A percentile compares a stretch with the other conserved stretches of the same genome.
phyloP scores from a whole-genome alignment of 192 early-diverging fungal genomes.

The Phycomyces blakesleeanus region DNA sequence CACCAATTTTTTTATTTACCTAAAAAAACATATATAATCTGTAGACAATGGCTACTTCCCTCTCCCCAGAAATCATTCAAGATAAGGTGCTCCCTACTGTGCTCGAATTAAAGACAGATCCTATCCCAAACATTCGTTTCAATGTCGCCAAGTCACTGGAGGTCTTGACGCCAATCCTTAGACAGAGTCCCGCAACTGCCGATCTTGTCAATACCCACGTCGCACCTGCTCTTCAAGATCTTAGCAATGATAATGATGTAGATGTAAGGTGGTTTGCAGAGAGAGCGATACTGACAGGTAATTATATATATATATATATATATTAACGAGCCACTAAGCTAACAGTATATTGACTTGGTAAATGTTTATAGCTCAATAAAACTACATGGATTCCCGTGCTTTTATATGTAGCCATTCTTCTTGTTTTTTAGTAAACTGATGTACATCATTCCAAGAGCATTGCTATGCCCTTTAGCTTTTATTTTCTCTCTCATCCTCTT shows the following conservation, averaged over 20 bases:
- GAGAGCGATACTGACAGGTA: constrained; percentile 60
- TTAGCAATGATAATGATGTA: constrained; percentile 84
- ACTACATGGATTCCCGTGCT: too few species aligned
- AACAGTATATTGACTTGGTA: too few species aligned
- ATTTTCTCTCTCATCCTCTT: too few species aligned
- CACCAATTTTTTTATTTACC: constrained; percentile 11
- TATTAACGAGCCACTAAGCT: too few species aligned
- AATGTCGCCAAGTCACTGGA: constrained; percentile 97
- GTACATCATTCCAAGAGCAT: too few species aligned
- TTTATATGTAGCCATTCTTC: too few species aligned
- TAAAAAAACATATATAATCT: too few species aligned
- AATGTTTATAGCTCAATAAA: too few species aligned
- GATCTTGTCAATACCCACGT: constrained; percentile 65
- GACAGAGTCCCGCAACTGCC: constrained; percentile 57
- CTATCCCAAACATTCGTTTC: constrained; percentile 99
- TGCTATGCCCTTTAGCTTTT: too few species aligned
- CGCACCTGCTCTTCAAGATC: constrained; percentile 74
- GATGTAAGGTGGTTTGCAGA: constrained; percentile 95
- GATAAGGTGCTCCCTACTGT: constrained; percentile 88
- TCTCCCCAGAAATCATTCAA: constrained; percentile 85
- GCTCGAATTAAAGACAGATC: constrained; percentile 78
- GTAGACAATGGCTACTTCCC: constrained; percentile 81
- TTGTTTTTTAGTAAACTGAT: too few species aligned
- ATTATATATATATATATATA: too few species aligned
- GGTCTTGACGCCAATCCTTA: constrained; percentile 74